A percentile compares a stretch with the other conserved stretches of the same genome.
phyloP scores from a whole-genome alignment of 2,329 filamentous ascomycete genomes.

The Fusarium dimerum region DNA sequence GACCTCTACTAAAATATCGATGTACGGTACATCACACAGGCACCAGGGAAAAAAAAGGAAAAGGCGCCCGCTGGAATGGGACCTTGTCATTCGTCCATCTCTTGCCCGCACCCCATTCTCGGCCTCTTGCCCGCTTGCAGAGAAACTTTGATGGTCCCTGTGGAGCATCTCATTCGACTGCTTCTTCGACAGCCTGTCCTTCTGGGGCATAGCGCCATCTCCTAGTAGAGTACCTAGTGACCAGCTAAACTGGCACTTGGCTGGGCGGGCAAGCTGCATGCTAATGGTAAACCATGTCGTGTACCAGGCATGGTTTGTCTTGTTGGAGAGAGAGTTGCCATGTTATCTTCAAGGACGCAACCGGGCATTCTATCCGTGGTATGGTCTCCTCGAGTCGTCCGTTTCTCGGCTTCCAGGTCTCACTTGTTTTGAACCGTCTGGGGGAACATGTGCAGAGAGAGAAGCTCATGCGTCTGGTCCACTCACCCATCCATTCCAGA shows the following conservation, averaged over 20 bases:
- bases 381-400: not conserved
- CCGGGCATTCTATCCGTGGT: not conserved
- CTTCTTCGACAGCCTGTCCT: slow-evolving; percentile 16
- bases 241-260: slow-evolving; percentile 13
- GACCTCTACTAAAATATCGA: slow-evolving; percentile 16
- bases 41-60: not conserved
- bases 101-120: not conserved
- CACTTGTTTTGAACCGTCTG: too few relatives aligned
- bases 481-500: too few relatives aligned
- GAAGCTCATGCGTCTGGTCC: too few relatives aligned
- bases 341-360: slow-evolving; percentile 1
- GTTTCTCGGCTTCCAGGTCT: not conserved
- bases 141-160: slow-evolving; percentile 19
- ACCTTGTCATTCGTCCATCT: not conserved
- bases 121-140: slow-evolving; percentile 21
- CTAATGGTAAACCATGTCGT: too few relatives aligned
- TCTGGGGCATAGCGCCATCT: slow-evolving; percentile 24
- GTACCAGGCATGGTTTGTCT: too few relatives aligned
- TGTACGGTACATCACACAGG: slow-evolving; percentile 7
- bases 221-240: slow-evolving; percentile 1
- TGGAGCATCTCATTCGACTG: slow-evolving; percentile 22
- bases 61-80: slow-evolving; percentile 15
- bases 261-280: slow-evolving; percentile 7
- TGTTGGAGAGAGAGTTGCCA: too few relatives aligned
- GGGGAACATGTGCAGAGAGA: too few relatives aligned